Conservation (phyloP, 345 rosid genomes). For the Euclidium syriacum region DNA sequence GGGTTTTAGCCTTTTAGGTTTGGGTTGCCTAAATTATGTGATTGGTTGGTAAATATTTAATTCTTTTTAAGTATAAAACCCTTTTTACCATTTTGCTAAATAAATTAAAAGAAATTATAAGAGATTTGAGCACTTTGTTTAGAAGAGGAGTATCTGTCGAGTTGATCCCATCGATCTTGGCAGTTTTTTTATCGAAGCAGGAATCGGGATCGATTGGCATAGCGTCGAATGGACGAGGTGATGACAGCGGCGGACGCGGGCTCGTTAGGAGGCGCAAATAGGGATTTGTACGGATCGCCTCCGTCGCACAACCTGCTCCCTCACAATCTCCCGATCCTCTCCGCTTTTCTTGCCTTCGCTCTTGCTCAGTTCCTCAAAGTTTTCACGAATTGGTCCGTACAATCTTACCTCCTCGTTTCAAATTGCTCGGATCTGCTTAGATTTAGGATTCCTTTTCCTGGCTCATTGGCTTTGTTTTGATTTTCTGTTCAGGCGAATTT, state of each 20-base stretch:
- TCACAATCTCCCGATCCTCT: constrained; percentile 68
- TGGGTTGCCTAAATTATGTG: too few relatives aligned
- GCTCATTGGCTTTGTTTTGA: not conserved
- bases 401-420: not conserved
- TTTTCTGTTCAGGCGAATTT: not conserved
- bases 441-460: not conserved
- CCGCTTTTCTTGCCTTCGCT: constrained; percentile 88
- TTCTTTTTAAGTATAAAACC: too few relatives aligned
- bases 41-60: too few relatives aligned
- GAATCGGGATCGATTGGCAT: not conserved
- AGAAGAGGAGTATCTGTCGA: too few relatives aligned
- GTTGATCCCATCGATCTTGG: too few relatives aligned
- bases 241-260: constrained; percentile 51
- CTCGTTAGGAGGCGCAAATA: constrained; percentile 17
- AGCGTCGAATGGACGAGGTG: constrained; percentile 51
- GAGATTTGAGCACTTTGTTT: too few relatives aligned
- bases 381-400: constrained; percentile 84
- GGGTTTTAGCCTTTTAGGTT: too few relatives aligned
- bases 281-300: constrained; percentile 34
- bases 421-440: not conserved
- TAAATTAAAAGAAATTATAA: too few relatives aligned
- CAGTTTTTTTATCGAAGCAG: not conserved
- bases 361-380: constrained; percentile 95
- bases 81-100: too few relatives aligned
- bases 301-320: constrained; percentile 40